These are phyloP conservation scores for Cutaneotrichosporon sp. DNA, from an alignment of 1,284 basidiomycete species.

Conservation along the genomic window DNA sequence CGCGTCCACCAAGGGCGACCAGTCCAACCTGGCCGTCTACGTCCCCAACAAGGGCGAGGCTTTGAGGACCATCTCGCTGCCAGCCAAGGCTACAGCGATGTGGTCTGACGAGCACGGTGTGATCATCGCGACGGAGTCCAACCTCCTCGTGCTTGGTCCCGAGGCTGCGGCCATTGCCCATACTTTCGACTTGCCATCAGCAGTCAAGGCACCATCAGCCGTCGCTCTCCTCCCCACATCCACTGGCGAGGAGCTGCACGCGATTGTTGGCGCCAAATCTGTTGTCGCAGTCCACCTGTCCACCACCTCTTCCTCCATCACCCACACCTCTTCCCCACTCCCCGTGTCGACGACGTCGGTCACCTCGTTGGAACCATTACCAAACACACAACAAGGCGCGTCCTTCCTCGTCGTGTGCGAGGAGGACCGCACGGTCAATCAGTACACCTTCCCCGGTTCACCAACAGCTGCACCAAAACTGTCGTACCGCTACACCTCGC, in stretches of 20 bases:
- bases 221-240: constrained; percentile 42
- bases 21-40: constrained; percentile 34
- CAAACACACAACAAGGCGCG: constrained; percentile 34
- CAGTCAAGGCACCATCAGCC: constrained; percentile 33
- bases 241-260: constrained; percentile 35
- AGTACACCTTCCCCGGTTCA: constrained; percentile 60
- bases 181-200: constrained; percentile 36
- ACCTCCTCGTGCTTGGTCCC: constrained; percentile 40
- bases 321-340: constrained; percentile 41
- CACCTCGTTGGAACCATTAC: constrained; percentile 42
- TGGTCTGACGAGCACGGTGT: constrained; percentile 39
- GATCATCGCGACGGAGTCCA: constrained; percentile 34
- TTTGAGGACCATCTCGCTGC: constrained; percentile 34
- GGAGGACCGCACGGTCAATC: constrained; percentile 68
- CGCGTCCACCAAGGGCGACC: constrained; percentile 35
- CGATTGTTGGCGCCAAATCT: constrained; percentile 38
- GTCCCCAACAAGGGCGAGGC: constrained; percentile 37
- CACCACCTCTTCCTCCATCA: constrained; percentile 32
- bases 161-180: constrained; percentile 38
- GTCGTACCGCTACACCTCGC: constrained; percentile 61
- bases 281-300: constrained; percentile 39
- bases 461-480: constrained; percentile 54
- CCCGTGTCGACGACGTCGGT: constrained; percentile 49
- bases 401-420: constrained; percentile 70
- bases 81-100: constrained; percentile 37